phyloP scores from a whole-genome alignment of 2,329 filamentous ascomycete species.

The Aspergillus eucalypticola region DNA sequence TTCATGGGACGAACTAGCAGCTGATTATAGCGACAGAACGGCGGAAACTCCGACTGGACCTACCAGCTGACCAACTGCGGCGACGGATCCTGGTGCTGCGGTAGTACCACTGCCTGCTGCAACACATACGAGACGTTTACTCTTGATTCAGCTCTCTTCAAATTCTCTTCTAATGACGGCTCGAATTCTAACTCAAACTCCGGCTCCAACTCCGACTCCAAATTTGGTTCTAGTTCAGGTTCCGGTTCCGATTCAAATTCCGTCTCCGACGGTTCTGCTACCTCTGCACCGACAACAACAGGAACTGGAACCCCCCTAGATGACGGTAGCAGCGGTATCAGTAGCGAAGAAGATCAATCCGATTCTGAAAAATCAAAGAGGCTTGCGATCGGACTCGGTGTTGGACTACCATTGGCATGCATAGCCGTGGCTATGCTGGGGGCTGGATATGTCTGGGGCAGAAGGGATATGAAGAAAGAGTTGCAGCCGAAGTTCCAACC shows the following conservation, averaged over 20 bases:
- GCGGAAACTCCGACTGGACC: neutral
- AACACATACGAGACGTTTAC: neutral
- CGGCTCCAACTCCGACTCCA: too few species aligned
- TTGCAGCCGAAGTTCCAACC: too few species aligned
- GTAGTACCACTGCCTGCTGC: neutral
- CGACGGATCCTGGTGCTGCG: neutral
- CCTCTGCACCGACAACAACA: too few species aligned
- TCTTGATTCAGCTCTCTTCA: neutral
- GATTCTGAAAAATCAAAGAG: neutral
- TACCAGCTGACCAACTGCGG: neutral
- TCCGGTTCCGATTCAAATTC: too few species aligned
- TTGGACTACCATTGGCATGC: neutral
- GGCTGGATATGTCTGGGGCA: neutral
- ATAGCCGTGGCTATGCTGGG: neutral
- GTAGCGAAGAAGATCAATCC: neutral
- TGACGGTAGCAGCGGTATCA: neutral
- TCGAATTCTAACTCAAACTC: too few species aligned
- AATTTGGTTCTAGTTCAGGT: too few species aligned
- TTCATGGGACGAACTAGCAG: too few species aligned
- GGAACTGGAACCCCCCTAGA: too few species aligned
- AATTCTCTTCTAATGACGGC: neutral
- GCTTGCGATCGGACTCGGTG: neutral
- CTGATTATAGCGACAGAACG: neutral
- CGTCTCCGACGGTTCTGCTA: too few species aligned
- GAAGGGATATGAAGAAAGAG: neutral